These are phyloP conservation scores for Aspergillus baeticus DNA, from an alignment of 495 filamentous ascomycete genomes.

Conservation along the genomic window DNA sequence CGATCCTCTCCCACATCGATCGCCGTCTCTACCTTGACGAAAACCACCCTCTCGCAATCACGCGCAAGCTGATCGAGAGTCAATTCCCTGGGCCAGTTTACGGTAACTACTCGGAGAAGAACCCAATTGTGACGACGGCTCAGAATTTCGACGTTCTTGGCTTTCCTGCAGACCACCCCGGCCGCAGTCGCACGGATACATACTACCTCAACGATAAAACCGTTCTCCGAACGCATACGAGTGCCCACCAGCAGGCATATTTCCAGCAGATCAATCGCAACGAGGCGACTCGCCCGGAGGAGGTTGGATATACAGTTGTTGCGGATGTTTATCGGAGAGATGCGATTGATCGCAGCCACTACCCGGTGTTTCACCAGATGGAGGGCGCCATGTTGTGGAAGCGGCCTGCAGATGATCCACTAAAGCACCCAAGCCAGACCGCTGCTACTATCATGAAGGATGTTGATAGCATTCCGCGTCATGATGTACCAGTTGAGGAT, in stretches of 20 bases:
- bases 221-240: slow-evolving; percentile 88
- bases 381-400: slow-evolving; percentile 93
- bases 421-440: slow-evolving; percentile 36
- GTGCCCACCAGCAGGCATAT: slow-evolving; percentile 85
- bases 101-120: slow-evolving; percentile 71
- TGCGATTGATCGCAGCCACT: slow-evolving; percentile 91
- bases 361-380: slow-evolving; percentile 98
- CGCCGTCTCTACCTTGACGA: slow-evolving; percentile 80
- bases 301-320: slow-evolving; percentile 80
- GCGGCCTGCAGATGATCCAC: slow-evolving; percentile 61
- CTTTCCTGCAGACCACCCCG: slow-evolving; percentile 87
- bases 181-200: slow-evolving; percentile 83
- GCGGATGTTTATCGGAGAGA: slow-evolving; percentile 98
- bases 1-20: slow-evolving; percentile 68
- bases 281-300: slow-evolving; percentile 51
- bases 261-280: slow-evolving; percentile 60
- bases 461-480: slow-evolving; percentile 62
- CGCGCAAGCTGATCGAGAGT: slow-evolving; percentile 87
- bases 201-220: slow-evolving; percentile 91
- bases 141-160: slow-evolving; percentile 95
- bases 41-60: slow-evolving; percentile 88
- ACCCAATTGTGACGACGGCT: slow-evolving; percentile 78
- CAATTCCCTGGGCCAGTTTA: slow-evolving; percentile 73
- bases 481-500: slow-evolving; percentile 77
- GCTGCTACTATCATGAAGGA: slow-evolving; percentile 57